Evolutionary conservation across 352 stramenopile genomes (phyloP), one percentile per base, ranked within the genome.

Genomic region (Halophytophthora batemanensis): DNA sequence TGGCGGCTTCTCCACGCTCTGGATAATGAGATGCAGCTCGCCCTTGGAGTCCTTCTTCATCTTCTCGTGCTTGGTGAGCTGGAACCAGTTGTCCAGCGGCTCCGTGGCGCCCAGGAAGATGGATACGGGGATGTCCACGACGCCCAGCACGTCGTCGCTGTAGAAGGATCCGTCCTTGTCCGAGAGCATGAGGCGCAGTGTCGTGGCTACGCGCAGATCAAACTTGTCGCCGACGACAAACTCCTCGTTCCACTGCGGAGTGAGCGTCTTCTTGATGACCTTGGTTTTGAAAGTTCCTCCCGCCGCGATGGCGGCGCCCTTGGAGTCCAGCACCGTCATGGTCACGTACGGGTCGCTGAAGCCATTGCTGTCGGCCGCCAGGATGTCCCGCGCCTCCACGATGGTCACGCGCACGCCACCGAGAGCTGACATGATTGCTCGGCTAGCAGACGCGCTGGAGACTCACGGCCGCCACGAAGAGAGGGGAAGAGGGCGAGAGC

Each of bases 1-100:
- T 1, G 35, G 58, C 5, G 50, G 40, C 0, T 53, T 33, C 14
- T 44, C 44, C 3, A 70, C 19, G 6, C 55, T 64, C 43, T 73
- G 63, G n/a, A 86, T 62, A 19, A 88, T 59, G 19, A 90, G 52
- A 21, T 58, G 75, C 2, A 89, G 56, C 25, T 89, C 78, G 2
- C 78, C 78, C 1, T 61, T 74, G 2, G 78, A 71, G 39, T 89
- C 78, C 37, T 84, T 84, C 59, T 87, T 86, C 78, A 89, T 89
- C 53, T 86, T 86, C 0, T 69, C 41, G 44, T 67, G 48, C 49
- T 78, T 80, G 10, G 58, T 83, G 17, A 89, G 51, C 47, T 87
- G 67, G 46, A 87, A 89, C 78, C 78, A 89, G 44, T 82, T 86
- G 48, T 89, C 78, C 15, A 89, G 50, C 23, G 75, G 70, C 13